Conservation (phyloP, 192 early-diverging fungal species). For the Phycomyces blakesleeanus region DNA sequence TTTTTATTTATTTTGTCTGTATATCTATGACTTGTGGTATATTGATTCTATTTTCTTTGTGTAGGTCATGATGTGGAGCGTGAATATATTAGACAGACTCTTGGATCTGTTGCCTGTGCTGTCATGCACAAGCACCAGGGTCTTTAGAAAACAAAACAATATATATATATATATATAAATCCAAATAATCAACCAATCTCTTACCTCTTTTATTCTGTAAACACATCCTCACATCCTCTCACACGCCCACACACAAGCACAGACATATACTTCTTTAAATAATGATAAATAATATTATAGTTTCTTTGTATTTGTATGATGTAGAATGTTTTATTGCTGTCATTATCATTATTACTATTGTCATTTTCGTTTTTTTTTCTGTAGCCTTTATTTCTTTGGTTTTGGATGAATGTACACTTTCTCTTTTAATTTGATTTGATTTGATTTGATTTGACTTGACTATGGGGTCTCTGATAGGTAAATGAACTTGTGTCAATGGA, state of each 20-base stretch:
- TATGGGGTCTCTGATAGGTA: no score
- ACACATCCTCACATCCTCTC: no score
- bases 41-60: slow-evolving; percentile 1
- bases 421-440: not conserved
- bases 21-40: not conserved
- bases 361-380: not conserved
- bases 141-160: not conserved
- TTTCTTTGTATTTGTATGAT: no score
- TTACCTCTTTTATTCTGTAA: no score
- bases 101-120: slow-evolving; percentile 69
- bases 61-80: slow-evolving; percentile 70
- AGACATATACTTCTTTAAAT: no score
- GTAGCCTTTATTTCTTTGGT: not conserved
- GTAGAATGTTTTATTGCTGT: no score
- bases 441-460: not conserved
- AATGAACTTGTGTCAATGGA: no score
- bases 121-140: slow-evolving; percentile 29
- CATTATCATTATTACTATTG: not conserved
- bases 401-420: not conserved
- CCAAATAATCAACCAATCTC: no score
- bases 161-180: not conserved
- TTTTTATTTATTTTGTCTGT: not conserved
- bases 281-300: no score
- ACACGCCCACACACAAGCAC: no score
- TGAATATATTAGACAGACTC: slow-evolving; percentile 67